phyloP scores from a whole-genome alignment of 1,284 basidiomycete species.

The Ustilago hordei region DNA sequence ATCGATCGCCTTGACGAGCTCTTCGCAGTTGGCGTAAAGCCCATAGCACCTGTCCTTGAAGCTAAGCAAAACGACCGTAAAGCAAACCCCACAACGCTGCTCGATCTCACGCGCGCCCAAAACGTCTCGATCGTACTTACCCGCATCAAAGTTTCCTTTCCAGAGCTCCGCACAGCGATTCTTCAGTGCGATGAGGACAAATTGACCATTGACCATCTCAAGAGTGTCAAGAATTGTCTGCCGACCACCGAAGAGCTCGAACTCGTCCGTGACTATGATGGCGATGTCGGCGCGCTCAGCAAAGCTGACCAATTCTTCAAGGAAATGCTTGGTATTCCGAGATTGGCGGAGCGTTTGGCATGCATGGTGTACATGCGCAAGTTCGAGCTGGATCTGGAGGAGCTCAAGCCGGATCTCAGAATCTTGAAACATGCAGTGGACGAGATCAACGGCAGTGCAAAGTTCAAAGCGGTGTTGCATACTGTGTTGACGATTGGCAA shows the following conservation, averaged over 20 bases:
- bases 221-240: slow-evolving; percentile 54
- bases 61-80: slow-evolving; percentile 34
- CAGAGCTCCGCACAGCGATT: slow-evolving; percentile 53
- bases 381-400: slow-evolving; percentile 84
- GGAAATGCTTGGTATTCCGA: slow-evolving; percentile 83
- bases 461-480: slow-evolving; percentile 78
- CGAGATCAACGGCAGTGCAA: slow-evolving; percentile 78
- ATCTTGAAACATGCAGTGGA: slow-evolving; percentile 80
- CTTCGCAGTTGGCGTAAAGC: slow-evolving; percentile 76
- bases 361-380: slow-evolving; percentile 85
- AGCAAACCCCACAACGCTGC: slow-evolving; percentile 48
- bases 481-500: slow-evolving; percentile 82
- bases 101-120: slow-evolving; percentile 55
- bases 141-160: slow-evolving; percentile 59
- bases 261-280: slow-evolving; percentile 59
- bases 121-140: slow-evolving; percentile 58
- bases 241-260: slow-evolving; percentile 61
- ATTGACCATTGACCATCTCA: slow-evolving; percentile 56
- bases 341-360: slow-evolving; percentile 79
- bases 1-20: slow-evolving; percentile 75
- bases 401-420: slow-evolving; percentile 83
- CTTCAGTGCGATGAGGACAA: slow-evolving; percentile 53
- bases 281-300: slow-evolving; percentile 46
- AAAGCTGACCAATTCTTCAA: slow-evolving; percentile 87
- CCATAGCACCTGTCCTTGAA: slow-evolving; percentile 37